Base-by-base conservation (phyloP, 1,284 basidiomycete genomes). In the Phellopilus nigrolimitatus region DNA sequence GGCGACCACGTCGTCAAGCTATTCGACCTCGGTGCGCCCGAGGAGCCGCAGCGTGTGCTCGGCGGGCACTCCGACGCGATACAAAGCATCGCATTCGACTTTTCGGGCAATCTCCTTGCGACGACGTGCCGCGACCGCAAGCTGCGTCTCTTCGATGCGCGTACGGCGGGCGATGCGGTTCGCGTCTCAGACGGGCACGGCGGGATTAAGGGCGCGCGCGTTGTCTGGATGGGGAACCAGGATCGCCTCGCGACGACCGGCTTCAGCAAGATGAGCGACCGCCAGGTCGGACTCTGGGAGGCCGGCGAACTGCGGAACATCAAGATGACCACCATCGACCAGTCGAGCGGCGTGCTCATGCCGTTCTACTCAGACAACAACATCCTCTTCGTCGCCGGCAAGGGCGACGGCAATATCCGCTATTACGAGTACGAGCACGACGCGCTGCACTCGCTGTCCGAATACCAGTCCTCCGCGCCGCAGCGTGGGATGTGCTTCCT, bases 401-500 rank as follows among this genome's bases (percentile, higher is more conserved):
- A 90, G 64, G 88, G 87, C 37, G 94, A 97, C 63, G 94, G 93
- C 24, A 97, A 97, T 67, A 85, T 97, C 59, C 84, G 92, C 22
- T 97, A 95, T 76, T 98, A 88, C 68, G 97, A 99, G 68, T 92
- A 89, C 68, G 94, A 97, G 61, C 80, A 78, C 40, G 95, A 98
- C 69, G 77, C 84, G 47, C 75, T 99, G 30, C 76, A 82, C 70
- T 75, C 83, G 50, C 76, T 97, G 36, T 79, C 83, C 42, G 95
- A 98, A 66, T 82, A 94, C 78, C 92, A 95, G 69, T 90, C 89
- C 2, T 77, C 81, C 30, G 91, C 95, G 53, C 95, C 95, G 33
- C 91, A 97, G 69, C 89, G 95, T 42, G 97, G 97, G 13, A 90
- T 98, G 81, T 91, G 89, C 60, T 95, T 98, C 83, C 78, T 97